Base-by-base conservation (phyloP, 2,329 filamentous ascomycete species). In the Penicillium decumbens region DNA sequence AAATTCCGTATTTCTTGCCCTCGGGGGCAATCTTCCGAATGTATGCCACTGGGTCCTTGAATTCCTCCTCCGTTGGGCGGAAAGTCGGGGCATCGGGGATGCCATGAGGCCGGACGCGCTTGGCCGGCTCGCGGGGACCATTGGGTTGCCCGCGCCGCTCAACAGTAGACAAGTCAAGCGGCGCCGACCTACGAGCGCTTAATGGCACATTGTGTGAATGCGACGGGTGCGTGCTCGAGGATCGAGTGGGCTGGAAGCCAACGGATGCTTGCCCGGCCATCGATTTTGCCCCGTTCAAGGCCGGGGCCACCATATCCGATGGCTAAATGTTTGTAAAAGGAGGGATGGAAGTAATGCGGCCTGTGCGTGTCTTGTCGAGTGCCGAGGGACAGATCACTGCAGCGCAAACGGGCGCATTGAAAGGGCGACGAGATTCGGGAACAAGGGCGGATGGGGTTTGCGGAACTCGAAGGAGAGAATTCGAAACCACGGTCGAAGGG, bases 31-130 rank as follows among this genome's bases (percentile, higher is more conserved):
- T 96, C 71, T 92, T 96, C 67, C 85, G 85, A 62, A 98, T 91
- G 65, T 96, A 98, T 61, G 88, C 87, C 65, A 95, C 84, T 0
- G 93, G 93, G 63, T 98, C 91, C 64, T 86, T 89, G 78, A 93
- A 98, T 70, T 98, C 91, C 60, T 96, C 91, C 59, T 89, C 85
- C 0, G 89, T 95, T 28, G 93, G 93, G 56, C 84, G 80, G 69
- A 89, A 98, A 4, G 89, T 93, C 2, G 92, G 92, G 25, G 93
- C 92, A 66, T 97, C 92, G 57, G 87, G 81, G 37, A 98, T 79
- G 38, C 85, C 89, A 71, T 95, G 90, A 32, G 88, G 88, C 44
- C 93, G 82, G 60, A 81, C 83, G 67, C 85, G 84, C 69, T 89
- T 88, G n/a, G 80, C 78, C 5, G 84, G 80, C 66, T 95, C 89